phyloP scores from a whole-genome alignment of 129 eudicot species.

The Artemisia annua region DNA sequence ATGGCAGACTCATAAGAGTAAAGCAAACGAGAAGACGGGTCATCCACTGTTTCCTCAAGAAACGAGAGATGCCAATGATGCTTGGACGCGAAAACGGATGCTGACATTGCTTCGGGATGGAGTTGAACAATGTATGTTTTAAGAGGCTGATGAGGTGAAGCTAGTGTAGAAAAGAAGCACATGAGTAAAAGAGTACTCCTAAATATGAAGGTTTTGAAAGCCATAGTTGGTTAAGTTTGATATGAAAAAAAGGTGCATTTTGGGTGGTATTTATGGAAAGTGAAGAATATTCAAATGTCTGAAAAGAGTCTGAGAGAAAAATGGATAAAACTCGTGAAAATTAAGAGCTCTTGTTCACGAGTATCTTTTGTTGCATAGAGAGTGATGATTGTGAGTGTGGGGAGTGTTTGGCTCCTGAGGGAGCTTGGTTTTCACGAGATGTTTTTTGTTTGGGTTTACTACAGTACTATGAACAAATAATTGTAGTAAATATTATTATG shows the following conservation, averaged over 20 bases:
- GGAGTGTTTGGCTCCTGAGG: constrained; percentile 9
- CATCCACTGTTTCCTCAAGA: constrained; percentile 46
- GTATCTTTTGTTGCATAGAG: constrained; percentile 35
- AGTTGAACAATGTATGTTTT: constrained; percentile 80
- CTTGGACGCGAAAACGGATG: constrained; percentile 51
- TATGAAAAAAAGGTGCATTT: constrained; percentile 17
- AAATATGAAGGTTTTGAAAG: constrained; percentile 31
- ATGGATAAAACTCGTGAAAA: constrained; percentile 80
- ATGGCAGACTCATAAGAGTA: constrained; percentile 81
- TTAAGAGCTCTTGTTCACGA: constrained; percentile 56
- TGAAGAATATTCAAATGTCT: constrained; percentile 35
- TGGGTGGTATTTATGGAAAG: constrained; percentile 51
- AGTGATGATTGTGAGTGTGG: constrained; percentile 7
- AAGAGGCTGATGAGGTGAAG: constrained; percentile 35
- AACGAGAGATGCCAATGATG: constrained; percentile 84
- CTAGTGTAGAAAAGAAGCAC: constrained; percentile 15
- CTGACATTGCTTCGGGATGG: constrained; percentile 53
- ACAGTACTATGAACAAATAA: neutral
- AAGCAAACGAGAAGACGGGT: constrained; percentile 64
- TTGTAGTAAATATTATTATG: neutral
- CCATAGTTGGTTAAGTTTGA: constrained; percentile 44
- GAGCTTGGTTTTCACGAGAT: constrained; percentile 48
- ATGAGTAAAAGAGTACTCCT: constrained; percentile 26
- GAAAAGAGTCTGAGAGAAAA: constrained; percentile 32
- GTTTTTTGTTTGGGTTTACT: constrained; percentile 42